These are phyloP conservation scores for Abrus pulchellus DNA, from an alignment of 306 rosid species.

Conservation along the genomic window DNA sequence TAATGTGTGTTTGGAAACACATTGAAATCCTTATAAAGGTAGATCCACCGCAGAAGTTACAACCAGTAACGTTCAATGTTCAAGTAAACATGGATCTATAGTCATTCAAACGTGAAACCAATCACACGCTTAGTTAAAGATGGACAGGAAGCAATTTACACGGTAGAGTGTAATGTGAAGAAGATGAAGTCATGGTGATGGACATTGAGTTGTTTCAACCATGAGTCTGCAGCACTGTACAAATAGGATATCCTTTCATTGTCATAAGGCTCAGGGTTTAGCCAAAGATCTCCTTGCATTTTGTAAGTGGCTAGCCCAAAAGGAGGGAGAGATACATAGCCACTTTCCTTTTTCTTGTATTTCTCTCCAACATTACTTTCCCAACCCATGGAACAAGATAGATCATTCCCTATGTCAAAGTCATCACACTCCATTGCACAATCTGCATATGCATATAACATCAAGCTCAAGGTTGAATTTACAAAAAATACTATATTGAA, in stretches of 20 bases:
- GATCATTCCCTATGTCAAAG: constrained; percentile 31
- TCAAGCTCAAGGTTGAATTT: neutral
- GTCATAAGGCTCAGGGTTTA: constrained; percentile 60
- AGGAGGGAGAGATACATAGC: constrained; percentile 56
- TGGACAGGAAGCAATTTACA: constrained; percentile 35
- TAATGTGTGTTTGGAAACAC: too few species aligned
- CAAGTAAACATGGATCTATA: too few species aligned
- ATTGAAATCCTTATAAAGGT: too few species aligned
- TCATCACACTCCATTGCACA: constrained; percentile 42
- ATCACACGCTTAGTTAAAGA: neutral
- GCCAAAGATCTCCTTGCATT: constrained; percentile 76
- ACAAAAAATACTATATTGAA: neutral
- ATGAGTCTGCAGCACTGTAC: constrained; percentile 75
- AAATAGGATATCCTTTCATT: constrained; percentile 55
- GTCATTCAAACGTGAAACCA: too few species aligned
- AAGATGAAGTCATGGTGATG: constrained; percentile 87
- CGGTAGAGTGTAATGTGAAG: constrained; percentile 56
- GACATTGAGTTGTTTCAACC: constrained; percentile 79
- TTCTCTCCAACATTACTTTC: constrained; percentile 33
- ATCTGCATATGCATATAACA: constrained; percentile 48
- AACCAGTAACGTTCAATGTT: too few species aligned
- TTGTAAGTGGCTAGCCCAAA: constrained; percentile 78
- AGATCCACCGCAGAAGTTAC: too few species aligned
- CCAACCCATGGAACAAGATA: constrained; percentile 10
- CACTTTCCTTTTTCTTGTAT: constrained; percentile 12